A percentile compares a stretch with the other conserved stretches of the same genome.
phyloP scores from a whole-genome alignment of 2,329 filamentous ascomycete species.

The Tolypocladium inflatum region DNA sequence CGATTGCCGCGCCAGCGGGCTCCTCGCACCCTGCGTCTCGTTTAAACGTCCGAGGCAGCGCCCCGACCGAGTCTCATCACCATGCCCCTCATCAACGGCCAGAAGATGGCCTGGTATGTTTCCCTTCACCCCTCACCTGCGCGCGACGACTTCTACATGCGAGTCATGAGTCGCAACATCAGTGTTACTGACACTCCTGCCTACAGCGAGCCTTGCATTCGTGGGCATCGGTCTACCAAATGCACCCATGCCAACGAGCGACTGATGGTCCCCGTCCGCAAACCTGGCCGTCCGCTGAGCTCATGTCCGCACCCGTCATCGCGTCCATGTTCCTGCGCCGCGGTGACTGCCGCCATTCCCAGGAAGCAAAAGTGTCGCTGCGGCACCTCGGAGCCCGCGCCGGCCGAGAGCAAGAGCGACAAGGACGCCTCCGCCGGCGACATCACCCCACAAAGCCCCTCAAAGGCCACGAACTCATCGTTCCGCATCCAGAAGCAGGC shows the following conservation, averaged over 20 bases:
- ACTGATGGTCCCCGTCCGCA: constrained; percentile 60
- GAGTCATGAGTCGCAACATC: not conserved
- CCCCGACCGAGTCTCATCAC: not conserved
- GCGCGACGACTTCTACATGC: not conserved
- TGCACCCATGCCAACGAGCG: constrained; percentile 60
- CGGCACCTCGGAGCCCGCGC: constrained; percentile 21
- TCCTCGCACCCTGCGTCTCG: not conserved
- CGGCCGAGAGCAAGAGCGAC: constrained; percentile 12
- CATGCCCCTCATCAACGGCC: constrained; percentile 61
- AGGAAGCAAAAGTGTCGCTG: constrained; percentile 48
- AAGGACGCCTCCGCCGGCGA: constrained; percentile 14
- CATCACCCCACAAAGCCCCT: constrained; percentile 18
- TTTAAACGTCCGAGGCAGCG: not conserved
- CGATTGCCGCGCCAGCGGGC: not conserved
- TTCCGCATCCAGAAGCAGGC: constrained; percentile 38
- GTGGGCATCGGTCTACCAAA: constrained; percentile 67
- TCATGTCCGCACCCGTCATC: constrained; percentile 58
- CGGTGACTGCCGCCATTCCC: constrained; percentile 56
- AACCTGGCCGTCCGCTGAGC: constrained; percentile 61
- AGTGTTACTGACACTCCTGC: not conserved
- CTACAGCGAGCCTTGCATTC: constrained; percentile 61
- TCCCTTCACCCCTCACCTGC: not conserved
- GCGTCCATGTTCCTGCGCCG: constrained; percentile 50
- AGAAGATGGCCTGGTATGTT: constrained; percentile 66
- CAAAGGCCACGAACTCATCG: constrained; percentile 17